Conservation (phyloP, 768 basidiomycete genomes). For the Porphyrellus cyaneotinctus region DNA sequence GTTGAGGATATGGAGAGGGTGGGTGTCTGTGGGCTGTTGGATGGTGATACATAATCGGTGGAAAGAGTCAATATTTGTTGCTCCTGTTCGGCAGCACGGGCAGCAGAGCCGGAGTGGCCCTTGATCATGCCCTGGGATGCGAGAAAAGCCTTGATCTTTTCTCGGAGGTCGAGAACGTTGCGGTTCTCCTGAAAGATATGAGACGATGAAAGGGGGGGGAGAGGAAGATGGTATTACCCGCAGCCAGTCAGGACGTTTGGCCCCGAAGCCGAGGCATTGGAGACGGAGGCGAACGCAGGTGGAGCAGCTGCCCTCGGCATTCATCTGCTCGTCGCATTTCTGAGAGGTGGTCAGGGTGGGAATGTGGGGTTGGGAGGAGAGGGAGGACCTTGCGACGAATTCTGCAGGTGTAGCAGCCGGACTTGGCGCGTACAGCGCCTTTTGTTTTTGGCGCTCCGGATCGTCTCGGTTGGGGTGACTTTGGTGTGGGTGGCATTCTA, state of each 20-base stretch:
- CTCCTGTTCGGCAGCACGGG: conserved; percentile 54
- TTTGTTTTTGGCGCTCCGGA: conserved; percentile 66
- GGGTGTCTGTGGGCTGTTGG: conserved; percentile 43
- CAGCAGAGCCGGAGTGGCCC: conserved; percentile 71
- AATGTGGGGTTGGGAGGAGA: conserved; percentile 1
- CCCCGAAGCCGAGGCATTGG: conserved; percentile 83
- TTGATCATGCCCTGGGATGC: conserved; percentile 87
- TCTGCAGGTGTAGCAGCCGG: conserved; percentile 85
- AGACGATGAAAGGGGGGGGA: neutral
- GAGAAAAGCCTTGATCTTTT: conserved; percentile 75
- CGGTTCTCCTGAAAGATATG: conserved; percentile 53
- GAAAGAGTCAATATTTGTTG: conserved; percentile 50
- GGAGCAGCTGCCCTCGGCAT: conserved; percentile 57
- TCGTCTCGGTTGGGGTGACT: conserved; percentile 38
- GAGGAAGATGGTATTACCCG: conserved; percentile 43
- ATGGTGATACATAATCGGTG: conserved; percentile 39
- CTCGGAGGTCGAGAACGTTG: conserved; percentile 63
- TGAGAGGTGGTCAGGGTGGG: conserved; percentile 30
- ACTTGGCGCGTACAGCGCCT: conserved; percentile 81
- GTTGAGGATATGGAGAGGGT: conserved; percentile 43
- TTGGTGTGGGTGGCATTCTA: conserved; percentile 37
- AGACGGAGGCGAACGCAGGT: conserved; percentile 77
- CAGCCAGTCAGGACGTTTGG: conserved; percentile 82
- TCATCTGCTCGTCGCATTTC: conserved; percentile 83
- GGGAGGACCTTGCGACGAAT: conserved; percentile 73